A percentile compares a stretch with the other conserved stretches of the same genome.
phyloP scores from a whole-genome alignment of 75 land plant species.

The Sequoiadendron giganteum region DNA sequence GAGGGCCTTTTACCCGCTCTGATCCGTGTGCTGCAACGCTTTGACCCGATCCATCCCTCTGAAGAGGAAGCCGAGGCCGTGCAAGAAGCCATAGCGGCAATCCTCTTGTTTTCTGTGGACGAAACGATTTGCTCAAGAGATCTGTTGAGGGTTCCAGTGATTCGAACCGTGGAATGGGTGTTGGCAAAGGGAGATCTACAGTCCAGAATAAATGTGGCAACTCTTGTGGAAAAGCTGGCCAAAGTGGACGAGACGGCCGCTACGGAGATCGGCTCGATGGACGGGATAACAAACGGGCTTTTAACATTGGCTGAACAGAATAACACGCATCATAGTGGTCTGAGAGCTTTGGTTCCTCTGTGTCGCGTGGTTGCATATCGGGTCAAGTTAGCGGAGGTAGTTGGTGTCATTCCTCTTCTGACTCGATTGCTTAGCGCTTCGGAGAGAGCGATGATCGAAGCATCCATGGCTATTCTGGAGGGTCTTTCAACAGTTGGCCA shows the following conservation, averaged over 20 bases:
- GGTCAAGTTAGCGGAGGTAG: slow-evolving; percentile 11
- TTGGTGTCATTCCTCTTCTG: slow-evolving; percentile 15
- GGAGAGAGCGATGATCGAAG: neutral
- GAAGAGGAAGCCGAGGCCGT: neutral
- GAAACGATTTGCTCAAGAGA: neutral
- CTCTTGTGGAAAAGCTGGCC: neutral
- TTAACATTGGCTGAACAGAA: neutral
- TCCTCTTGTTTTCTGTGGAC: neutral
- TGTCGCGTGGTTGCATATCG: neutral
- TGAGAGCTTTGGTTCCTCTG: neutral
- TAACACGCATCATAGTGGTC: neutral
- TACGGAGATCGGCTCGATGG: neutral
- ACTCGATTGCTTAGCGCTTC: slow-evolving; percentile 16
- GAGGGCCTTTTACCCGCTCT: neutral
- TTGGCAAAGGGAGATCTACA: neutral
- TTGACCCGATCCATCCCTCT: no score
- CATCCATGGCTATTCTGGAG: slow-evolving; percentile 24
- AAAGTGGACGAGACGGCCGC: neutral
- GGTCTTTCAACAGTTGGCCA: slow-evolving; percentile 38
- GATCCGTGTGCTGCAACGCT: neutral
- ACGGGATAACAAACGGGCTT: neutral
- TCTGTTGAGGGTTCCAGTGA: neutral
- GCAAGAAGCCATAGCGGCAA: neutral
- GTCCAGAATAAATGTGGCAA: neutral
- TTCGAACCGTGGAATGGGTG: neutral